A percentile compares a stretch with the other conserved stretches of the same genome.
These are phyloP conservation scores for Prunus campanulata DNA, from an alignment of 306 rosid genomes.

Conservation along the genomic window DNA sequence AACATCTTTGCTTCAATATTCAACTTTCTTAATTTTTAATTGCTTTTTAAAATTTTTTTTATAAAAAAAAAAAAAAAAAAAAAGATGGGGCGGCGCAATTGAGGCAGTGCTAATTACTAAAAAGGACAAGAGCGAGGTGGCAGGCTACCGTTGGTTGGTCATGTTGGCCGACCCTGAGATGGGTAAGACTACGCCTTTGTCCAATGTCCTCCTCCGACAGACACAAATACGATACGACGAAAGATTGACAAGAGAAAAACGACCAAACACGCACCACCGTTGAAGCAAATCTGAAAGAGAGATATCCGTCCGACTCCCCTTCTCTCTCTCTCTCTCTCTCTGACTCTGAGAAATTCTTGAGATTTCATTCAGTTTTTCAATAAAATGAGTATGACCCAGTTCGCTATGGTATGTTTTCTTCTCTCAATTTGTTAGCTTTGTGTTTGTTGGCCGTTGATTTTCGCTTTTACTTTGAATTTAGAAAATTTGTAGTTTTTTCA, in stretches of 20 bases:
- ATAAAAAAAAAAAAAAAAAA: no score
- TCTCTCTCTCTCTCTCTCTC: background rate
- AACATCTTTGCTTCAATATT: background rate
- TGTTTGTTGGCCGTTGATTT: background rate
- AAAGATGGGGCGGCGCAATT: background rate
- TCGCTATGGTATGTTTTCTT: constrained; percentile 71
- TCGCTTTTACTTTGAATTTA: constrained; percentile 2
- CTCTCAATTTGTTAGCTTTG: background rate
- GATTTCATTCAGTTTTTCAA: constrained; percentile 1
- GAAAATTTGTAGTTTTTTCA: background rate
- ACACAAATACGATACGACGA: background rate
- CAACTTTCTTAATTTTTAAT: background rate
- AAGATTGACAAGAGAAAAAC: background rate
- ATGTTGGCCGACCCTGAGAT: background rate
- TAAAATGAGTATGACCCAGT: constrained; percentile 67
- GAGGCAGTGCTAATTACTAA: background rate
- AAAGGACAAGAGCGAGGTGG: background rate
- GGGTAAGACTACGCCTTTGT: background rate
- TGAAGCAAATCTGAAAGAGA: constrained; percentile 17
- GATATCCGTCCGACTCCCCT: background rate
- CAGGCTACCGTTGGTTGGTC: background rate
- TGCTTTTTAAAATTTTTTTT: no score
- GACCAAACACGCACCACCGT: background rate
- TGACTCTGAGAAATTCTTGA: background rate
- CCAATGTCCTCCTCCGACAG: background rate